Conservation (phyloP, 192 early-diverging fungal species). For the Ramicandelaber brevisporus region DNA sequence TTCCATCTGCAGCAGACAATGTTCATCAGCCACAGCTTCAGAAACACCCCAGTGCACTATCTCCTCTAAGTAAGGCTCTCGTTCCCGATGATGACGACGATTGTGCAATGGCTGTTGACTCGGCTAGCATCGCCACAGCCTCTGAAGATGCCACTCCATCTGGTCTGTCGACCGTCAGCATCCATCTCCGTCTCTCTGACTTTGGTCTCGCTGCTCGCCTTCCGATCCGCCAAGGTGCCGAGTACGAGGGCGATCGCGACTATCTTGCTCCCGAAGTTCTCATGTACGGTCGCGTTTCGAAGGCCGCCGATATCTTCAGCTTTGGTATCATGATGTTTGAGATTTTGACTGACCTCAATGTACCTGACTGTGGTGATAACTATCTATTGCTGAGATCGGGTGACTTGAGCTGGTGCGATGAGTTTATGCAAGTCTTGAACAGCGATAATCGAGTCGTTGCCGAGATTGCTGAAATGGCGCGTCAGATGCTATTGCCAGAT, state of each 20-base stretch:
- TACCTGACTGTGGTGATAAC: constrained; percentile 67
- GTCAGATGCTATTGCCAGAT: constrained; percentile 34
- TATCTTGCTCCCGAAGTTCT: constrained; percentile 84
- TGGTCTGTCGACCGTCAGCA: no score
- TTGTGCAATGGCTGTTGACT: no score
- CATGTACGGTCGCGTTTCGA: constrained; percentile 27
- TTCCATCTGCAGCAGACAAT: constrained; percentile 7
- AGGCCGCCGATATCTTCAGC: constrained; percentile 77
- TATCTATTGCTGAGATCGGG: constrained; percentile 70
- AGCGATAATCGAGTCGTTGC: constrained; percentile 17
- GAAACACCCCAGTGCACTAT: no score
- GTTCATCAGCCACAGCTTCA: constrained; percentile 33
- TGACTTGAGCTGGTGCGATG: constrained; percentile 37
- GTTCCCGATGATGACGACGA: no score
- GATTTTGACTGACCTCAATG: constrained; percentile 53
- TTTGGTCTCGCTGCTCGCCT: constrained; percentile 52
- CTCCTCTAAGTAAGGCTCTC: no score
- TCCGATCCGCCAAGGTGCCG: constrained; percentile 13
- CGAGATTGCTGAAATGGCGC: constrained; percentile 31
- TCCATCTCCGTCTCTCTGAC: no score
- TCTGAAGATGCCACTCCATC: no score
- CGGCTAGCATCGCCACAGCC: no score
- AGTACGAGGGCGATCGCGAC: constrained; percentile 72
- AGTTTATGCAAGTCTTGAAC: no score
- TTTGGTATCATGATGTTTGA: constrained; percentile 78